Percentiles rank a stretch among this genome's conserved stretches.
Conservation (phyloP, 306 rosid species). For the Astragalus glycyphyllos region DNA sequence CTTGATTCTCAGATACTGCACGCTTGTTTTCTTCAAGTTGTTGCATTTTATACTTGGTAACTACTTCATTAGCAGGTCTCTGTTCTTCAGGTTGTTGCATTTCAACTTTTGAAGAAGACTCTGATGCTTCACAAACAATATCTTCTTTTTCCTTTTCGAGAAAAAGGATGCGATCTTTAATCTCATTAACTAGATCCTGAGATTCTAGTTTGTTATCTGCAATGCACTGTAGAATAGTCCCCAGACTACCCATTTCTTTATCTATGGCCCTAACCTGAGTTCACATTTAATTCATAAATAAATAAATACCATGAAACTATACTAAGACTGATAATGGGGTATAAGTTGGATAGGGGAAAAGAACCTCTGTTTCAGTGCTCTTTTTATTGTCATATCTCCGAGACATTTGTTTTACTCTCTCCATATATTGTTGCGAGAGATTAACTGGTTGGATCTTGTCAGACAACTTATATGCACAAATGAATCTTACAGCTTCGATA, state of each 20-base stretch:
- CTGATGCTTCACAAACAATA: neutral
- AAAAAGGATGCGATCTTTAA: slow-evolving; percentile 40
- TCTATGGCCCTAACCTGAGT: slow-evolving; percentile 52
- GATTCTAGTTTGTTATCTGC: slow-evolving; percentile 51
- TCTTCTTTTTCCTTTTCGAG: slow-evolving; percentile 37
- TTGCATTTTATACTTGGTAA: neutral
- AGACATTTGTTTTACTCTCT: neutral
- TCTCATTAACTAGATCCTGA: slow-evolving; percentile 39
- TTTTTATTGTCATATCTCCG: neutral
- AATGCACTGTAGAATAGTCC: slow-evolving; percentile 47
- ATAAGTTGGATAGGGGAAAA: no score
- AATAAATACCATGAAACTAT: no score
- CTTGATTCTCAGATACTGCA: no score
- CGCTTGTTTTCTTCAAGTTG: neutral
- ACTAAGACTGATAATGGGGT: no score
- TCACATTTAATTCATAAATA: slow-evolving; percentile 19
- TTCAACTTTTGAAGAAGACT: neutral
- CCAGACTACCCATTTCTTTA: slow-evolving; percentile 48
- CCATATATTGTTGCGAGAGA: slow-evolving; percentile 43
- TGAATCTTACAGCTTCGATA: slow-evolving; percentile 62
- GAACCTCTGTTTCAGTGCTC: slow-evolving; percentile 45
- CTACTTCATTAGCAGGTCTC: neutral
- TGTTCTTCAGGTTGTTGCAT: neutral
- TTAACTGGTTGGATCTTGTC: slow-evolving; percentile 50
- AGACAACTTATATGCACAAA: slow-evolving; percentile 56